Base-by-base conservation (phyloP, 768 basidiomycete species). In the Pleurotus tuoliensis region DNA sequence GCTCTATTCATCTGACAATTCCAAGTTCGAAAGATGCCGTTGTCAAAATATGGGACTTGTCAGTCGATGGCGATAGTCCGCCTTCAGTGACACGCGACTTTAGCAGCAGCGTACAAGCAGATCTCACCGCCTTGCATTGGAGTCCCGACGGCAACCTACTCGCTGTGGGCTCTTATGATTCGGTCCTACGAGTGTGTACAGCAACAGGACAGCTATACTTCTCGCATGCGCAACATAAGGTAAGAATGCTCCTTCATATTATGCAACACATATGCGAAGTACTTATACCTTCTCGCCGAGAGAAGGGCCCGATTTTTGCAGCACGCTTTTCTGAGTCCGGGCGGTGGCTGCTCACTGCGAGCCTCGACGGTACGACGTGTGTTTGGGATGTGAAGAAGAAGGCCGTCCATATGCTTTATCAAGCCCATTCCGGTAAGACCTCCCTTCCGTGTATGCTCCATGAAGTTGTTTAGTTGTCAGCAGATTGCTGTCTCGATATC, bases 121-220 rank as follows among this genome's bases (percentile, higher is more conserved):
- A 94, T 67, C 69, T 92, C 56, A 92, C 90, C 13, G 84, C 84
- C 40, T 63, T 94, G 46, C 82, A 88, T 63, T 94, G 91, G 91
- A 90, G 82, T 61, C 66, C 72, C 3, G 86, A 89, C 54, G 92
- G 92, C 15, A 80, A 80, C 25, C 71, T 90, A 12, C 74, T 94
- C 34, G 90, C 90, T 5, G 80, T 91, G 56, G 91, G 88, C 9
- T 91, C 87, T 16, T 90, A 87, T 59, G 91, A 93, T 61, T 79
- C 82, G 8, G 69, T 83, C 15, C 78, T 94, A 41, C 83, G 92
- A 34, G 75, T 94, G 43, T 87, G 76, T 63, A 83, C 79, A n/a
- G 67, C 73, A 13, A 67, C 72, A 18, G 91, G 90, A n/a, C 72
- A 79, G 22, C 56, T 81, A 18, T 86, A 90, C 69, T 82, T 90